Evolutionary conservation across 345 rosid genomes (phyloP), one percentile per base, ranked within the genome.

Genomic region (Streptanthus diversifolius): DNA sequence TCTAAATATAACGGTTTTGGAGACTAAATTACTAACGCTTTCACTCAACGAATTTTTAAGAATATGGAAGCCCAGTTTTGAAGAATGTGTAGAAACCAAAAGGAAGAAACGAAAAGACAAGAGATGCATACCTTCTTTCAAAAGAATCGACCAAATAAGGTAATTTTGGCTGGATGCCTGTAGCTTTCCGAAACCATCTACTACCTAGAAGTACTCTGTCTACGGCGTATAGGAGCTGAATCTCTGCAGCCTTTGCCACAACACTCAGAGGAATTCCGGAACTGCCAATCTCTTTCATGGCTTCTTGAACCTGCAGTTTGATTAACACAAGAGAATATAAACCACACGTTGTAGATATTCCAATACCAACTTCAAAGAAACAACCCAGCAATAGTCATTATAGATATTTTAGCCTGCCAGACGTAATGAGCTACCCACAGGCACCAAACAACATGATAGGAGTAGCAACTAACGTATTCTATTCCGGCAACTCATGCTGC

Each of bases 181-280:
- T 83, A 32, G 89, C 91, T 83, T 89, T 95, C 43, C 97, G 89
- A 75, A 91, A 82, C 97, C 99, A 91, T 83, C 93, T 83, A 68
- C 89, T 88, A 51, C 99, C 97, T 35, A 95, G 68, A 35, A 95
- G 85, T 58, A 87, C 83, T 78, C 72, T 91, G 68, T 95, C 99
- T 21, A 95, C 88, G 4, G 91, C 88, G 75, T 91, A 82, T 39
- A 83, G 81, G 25, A 95, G 93, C 80, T 90, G 90, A 73, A 95
- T 85, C 78, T 88, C 97, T 66, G 95, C 99, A 82, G 93, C 99
- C 81, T 91, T 95, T 49, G 97, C 91, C 81, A 95, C 86, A 54
- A 91, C 89, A 80, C 86, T 91, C 73, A 90, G 74, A 35, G 97
- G 97, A 78, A 91, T 86, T 56, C 82, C 89, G 5, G 95, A 88